Conservation (phyloP, 2,329 filamentous ascomycete species). For the Aspergillus sp. region DNA sequence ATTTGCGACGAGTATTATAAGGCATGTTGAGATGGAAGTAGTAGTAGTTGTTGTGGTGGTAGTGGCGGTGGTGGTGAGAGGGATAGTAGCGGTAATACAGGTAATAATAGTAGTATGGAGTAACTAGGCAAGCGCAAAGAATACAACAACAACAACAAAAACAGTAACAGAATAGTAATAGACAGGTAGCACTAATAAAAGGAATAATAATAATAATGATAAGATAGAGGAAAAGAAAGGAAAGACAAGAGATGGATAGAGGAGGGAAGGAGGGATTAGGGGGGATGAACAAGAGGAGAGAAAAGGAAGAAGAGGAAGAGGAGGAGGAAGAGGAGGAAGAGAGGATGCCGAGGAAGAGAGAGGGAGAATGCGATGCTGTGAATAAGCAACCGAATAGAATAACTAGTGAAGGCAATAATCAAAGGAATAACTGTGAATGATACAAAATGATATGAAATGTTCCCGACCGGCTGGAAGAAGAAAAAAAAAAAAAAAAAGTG, state of each 20-base stretch:
- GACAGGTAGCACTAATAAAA: conserved; percentile 6
- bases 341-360: conserved; percentile 4
- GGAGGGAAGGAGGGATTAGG: conserved; percentile 5
- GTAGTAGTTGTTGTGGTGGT: not conserved
- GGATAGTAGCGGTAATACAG: too few relatives aligned
- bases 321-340: conserved; percentile 5
- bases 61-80: too few relatives aligned
- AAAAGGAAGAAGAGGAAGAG: conserved; percentile 3
- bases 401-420: not conserved
- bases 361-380: not conserved
- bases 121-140: too few relatives aligned
- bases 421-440: too few relatives aligned
- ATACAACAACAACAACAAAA: not conserved
- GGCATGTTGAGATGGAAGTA: conserved; percentile 51
- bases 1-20: conserved; percentile 96
- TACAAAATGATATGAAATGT: too few relatives aligned
- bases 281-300: not conserved
- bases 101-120: too few relatives aligned
- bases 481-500: too few relatives aligned
- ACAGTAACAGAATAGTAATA: not conserved
- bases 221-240: conserved; percentile 5
- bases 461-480: not conserved
- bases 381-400: not conserved
- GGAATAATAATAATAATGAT: not conserved
- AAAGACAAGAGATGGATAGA: conserved; percentile 10